Base-by-base conservation (phyloP, 2,329 filamentous ascomycete genomes). In the Hypoxylon sp. region DNA sequence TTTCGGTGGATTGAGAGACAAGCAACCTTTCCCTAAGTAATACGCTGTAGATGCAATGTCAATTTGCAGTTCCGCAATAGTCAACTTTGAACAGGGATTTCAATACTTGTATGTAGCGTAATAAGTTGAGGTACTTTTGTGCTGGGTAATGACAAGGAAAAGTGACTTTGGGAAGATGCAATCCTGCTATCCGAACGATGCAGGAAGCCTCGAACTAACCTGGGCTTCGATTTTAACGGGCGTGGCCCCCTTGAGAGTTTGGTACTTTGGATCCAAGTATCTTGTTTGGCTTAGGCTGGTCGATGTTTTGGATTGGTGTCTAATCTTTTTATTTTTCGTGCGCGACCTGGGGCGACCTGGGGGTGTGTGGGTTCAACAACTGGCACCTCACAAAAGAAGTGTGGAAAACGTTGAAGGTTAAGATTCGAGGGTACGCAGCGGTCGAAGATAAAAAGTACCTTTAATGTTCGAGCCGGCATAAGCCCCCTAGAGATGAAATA, bases 231-330 rank as follows among this genome's bases (percentile, higher is more conserved):
- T n/a, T n/a, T n/a, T n/a, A n/a, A n/a, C 38, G 51, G 40, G 48
- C 46, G 43, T n/a, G 47, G 45, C 55, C 49, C 29, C 37, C 40
- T 43, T 47, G 46, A 25, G 32, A 67, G 73, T n/a, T n/a, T n/a
- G n/a, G n/a, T 75, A 75, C 73, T 65, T 75, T 62, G 51, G 63
- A 61, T 62, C 59, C 66, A 75, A 72, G 73, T 75, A 74, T 9
- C 9, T 6, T 70, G 70, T 74, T 65, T 62, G 63, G 67, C 60
- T 66, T 35, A 40, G 45, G 31, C 36, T 43, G 49, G 65, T 66
- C 52, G 70, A 71, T 69, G 68, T 70, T 72, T 72, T 70, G 68
- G 69, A 67, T 64, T 66, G 67, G 65, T 68, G 46, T 57, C 48
- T 54, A 56, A 42, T 45, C 31, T 36, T 46, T 50, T 38, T 48